Base-by-base conservation (phyloP, 2,329 filamentous ascomycete species). In the Cytospora piceicola region DNA sequence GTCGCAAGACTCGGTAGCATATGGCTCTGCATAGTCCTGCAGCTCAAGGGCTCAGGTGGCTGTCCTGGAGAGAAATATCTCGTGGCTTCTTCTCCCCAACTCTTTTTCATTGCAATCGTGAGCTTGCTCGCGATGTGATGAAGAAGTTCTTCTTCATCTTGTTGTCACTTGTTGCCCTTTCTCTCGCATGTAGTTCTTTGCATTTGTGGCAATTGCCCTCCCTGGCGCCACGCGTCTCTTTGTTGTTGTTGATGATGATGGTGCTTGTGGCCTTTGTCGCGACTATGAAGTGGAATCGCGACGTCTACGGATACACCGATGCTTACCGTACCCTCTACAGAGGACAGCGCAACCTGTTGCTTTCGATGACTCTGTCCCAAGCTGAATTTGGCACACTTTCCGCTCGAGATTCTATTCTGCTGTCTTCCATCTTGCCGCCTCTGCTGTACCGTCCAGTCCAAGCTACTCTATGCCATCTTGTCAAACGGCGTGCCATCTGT, bases 71-170 rank as follows among this genome's bases (percentile, higher is more conserved):
- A 20, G n/a, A 39, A 57, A 22, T 57, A 36, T 57, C 36, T 57
- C 14, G 8, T 24, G n/a, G n/a, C 22, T 57, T 27, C 22, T 36
- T 42, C n/a, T 30, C 52, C 52, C 46, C 46, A 49, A 49, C 46
- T 30, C 36, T 57, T 57, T 57, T 57, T 42, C 55, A 57, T 57
- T 34, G 32, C 55, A 22, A 27, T 39, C 22, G 55, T 39, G 30
- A 20, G 55, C 55, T 57, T 57, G 55, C 55, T 20, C 24, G n/a
- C 55, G 32, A 24, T 39, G 55, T 17, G 55, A 39, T n/a, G 55
- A 57, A 57, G 55, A 57, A 57, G 36, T 24, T 24, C 15, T 17
- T 14, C 27, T 17, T 14, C 22, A 39, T 34, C 20, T 54, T 54
- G 27, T 29, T 32, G 29, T 54, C 22, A 54, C 12, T 2, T 22